These are phyloP conservation scores for Fusarium sp. DNA, from an alignment of 2,329 filamentous ascomycete species.

Conservation along the genomic window DNA sequence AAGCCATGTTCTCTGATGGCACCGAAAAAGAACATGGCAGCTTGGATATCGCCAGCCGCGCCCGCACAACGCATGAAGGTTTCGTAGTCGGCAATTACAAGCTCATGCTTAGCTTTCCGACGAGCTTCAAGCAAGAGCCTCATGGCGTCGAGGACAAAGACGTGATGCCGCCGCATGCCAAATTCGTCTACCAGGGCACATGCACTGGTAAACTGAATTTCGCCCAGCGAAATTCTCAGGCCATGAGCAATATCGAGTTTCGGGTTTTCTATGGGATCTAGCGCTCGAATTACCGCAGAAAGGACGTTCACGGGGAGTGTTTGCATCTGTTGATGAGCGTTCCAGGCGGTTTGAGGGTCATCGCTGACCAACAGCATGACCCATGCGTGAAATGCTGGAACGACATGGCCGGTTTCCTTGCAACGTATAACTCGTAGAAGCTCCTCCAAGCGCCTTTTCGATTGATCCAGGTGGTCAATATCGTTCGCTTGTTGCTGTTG, in stretches of 20 bases:
- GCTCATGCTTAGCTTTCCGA: conserved; percentile 34
- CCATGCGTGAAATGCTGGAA: conserved; percentile 46
- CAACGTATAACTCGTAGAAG: conserved; percentile 51
- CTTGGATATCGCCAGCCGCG: conserved; percentile 53
- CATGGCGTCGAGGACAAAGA: conserved; percentile 51
- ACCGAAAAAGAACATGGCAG: conserved; percentile 50
- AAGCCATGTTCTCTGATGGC: conserved; percentile 46
- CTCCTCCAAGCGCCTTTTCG: conserved; percentile 30
- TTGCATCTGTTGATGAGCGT: conserved; percentile 48
- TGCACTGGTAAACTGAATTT: conserved; percentile 54
- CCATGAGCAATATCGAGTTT: conserved; percentile 61
- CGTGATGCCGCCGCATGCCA: conserved; percentile 59
- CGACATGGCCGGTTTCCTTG: conserved; percentile 41
- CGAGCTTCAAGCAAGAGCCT: conserved; percentile 52
- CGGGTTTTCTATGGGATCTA: conserved; percentile 67
- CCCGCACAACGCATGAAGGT: conserved; percentile 61
- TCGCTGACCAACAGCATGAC: conserved; percentile 37
- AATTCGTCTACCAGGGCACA: conserved; percentile 54
- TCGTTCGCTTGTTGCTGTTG: conserved; percentile 3
- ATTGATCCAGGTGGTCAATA: background rate
- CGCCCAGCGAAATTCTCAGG: conserved; percentile 53
- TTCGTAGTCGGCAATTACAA: conserved; percentile 57
- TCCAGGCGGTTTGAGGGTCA: conserved; percentile 31
- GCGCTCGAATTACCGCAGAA: conserved; percentile 69
- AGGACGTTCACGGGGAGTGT: conserved; percentile 66